phyloP scores from a whole-genome alignment of 2,329 filamentous ascomycete species.

The Tolypocladium sp. region DNA sequence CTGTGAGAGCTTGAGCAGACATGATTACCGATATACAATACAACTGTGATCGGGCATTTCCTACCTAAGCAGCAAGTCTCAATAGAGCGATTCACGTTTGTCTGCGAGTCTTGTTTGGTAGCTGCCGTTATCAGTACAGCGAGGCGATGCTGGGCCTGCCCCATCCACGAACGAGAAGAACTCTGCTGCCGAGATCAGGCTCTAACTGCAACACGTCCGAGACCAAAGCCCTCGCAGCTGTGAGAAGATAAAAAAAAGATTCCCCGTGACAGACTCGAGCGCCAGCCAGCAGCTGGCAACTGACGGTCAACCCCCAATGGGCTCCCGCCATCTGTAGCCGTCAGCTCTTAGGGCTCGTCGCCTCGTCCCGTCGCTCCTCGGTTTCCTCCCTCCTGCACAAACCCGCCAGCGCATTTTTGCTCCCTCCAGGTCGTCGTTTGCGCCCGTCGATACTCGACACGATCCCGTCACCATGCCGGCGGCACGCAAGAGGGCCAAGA shows the following conservation, averaged over 20 bases:
- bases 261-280: background rate
- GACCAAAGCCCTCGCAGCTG: too few relatives aligned
- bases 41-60: too few relatives aligned
- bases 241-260: too few relatives aligned
- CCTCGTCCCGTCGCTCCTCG: background rate
- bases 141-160: too few relatives aligned
- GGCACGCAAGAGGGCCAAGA: conserved; percentile 13
- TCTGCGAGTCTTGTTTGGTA: background rate
- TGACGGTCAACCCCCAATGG: too few relatives aligned
- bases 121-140: too few relatives aligned
- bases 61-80: background rate
- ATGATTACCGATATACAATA: background rate
- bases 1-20: background rate
- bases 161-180: too few relatives aligned
- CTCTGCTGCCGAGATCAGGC: too few relatives aligned
- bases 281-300: background rate
- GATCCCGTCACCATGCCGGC: conserved; percentile 12
- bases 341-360: background rate
- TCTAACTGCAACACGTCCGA: too few relatives aligned
- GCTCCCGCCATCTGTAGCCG: background rate
- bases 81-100: background rate
- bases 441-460: background rate
- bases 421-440: background rate
- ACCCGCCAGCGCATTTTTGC: background rate
- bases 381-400: background rate